Percentiles rank a stretch among this genome's conserved stretches.
Conservation (phyloP, 2,329 filamentous ascomycete genomes). For the Periconia sp. region DNA sequence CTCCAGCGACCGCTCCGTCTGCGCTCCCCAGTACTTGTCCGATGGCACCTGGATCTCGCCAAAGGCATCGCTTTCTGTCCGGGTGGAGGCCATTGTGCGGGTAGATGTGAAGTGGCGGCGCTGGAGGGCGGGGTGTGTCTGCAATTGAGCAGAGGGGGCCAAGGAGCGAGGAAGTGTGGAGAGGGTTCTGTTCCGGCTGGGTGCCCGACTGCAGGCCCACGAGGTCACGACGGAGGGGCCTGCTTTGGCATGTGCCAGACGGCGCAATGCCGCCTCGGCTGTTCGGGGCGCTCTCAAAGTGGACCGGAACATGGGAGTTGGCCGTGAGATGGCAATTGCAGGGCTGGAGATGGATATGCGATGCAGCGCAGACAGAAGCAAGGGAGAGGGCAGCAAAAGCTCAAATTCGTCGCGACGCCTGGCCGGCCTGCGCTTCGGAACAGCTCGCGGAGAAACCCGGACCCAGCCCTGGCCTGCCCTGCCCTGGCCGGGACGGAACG, state of each 20-base stretch:
- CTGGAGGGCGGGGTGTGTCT: constrained; percentile 20
- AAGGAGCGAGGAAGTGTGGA: constrained; percentile 29
- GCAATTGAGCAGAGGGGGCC: constrained; percentile 25
- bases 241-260: constrained; percentile 43
- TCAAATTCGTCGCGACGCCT: too few relatives aligned
- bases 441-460: constrained; percentile 4
- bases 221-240: constrained; percentile 33
- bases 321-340: constrained; percentile 8
- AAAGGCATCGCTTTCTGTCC: constrained; percentile 96
- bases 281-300: constrained; percentile 36
- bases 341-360: not conserved
- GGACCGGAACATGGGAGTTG: constrained; percentile 42
- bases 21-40: constrained; percentile 98
- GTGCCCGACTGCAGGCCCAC: constrained; percentile 14
- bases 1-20: constrained; percentile 92
- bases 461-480: too few relatives aligned
- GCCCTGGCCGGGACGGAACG: too few relatives aligned
- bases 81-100: constrained; percentile 56
- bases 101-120: constrained; percentile 40
- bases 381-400: not conserved
- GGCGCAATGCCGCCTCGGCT: constrained; percentile 43
- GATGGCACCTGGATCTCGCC: constrained; percentile 90
- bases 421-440: constrained; percentile 4
- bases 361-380: not conserved
- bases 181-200: constrained; percentile 33